Base-by-base conservation (phyloP, 2,329 filamentous ascomycete genomes). In the Gaeumannomyces sp. region DNA sequence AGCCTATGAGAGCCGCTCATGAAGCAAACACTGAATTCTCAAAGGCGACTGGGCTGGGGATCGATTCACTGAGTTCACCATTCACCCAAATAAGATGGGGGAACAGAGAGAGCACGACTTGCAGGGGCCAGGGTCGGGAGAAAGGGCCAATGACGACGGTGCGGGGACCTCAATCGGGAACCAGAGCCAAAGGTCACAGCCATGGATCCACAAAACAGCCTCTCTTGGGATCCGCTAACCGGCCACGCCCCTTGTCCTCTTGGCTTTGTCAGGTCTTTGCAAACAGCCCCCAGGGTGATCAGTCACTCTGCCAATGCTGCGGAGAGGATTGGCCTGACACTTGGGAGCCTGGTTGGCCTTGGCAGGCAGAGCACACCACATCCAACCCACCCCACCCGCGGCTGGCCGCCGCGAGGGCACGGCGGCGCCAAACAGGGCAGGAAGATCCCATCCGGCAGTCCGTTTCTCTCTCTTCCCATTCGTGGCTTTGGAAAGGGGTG, bases 91-190 rank as follows among this genome's bases (percentile, higher is more conserved):
- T 11, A 35, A 35, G 33, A 35, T 13, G 33, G 33, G 33, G 33
- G 33, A 13, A 35, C 11, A 13, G 11, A 14, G 11, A 35, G 33
- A 35, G 11, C 13, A 11, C 33, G 13, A 50, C 16, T 16, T 22
- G 16, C 38, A 50, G 38, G 38, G 38, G 22, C 38, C 38, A 22
- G 38, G 38, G 38, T 50, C 38, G 16, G 38, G 38, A 50, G 11
- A 50, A 57, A 11, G 4, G 19, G 59, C 59, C 59, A 60, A 60
- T 60, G 59, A n/a, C 13, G 29, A 33, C 25, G 29, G 25, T 27
- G 59, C 59, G 61, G 45, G 50, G 61, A 31, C 63, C 58, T 64
- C 14, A 56, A 57, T 60, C 38, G 63, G 38, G 31, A 57, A 27
- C 56, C 62, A 59, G 16, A 45, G 19, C 33, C 33, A 10, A 35